A percentile compares a stretch with the other conserved stretches of the same genome.
Evolutionary conservation across 306 rosid genomes (phyloP).

Genomic region (Astragalus glycyphyllos): DNA sequence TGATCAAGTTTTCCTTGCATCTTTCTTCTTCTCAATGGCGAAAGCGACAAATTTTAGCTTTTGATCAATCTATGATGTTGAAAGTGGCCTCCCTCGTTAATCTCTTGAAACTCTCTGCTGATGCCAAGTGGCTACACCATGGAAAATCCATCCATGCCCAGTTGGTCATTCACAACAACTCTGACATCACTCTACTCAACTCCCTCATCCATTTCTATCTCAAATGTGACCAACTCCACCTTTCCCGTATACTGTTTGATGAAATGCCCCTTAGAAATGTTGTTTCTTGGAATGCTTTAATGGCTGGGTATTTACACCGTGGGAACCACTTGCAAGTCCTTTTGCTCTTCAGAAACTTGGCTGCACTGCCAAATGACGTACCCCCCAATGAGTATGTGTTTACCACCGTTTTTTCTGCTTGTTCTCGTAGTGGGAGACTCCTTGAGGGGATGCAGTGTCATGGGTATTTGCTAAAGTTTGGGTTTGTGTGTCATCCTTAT

Average conservation of each 20-base stretch:
- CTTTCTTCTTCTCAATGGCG: no score
- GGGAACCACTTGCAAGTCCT: slow-evolving; percentile 57
- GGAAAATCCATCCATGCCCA: slow-evolving; percentile 69
- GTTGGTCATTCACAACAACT: slow-evolving; percentile 39
- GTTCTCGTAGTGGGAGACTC: slow-evolving; percentile 57
- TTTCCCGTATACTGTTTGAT: slow-evolving; percentile 61
- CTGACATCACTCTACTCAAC: slow-evolving; percentile 45
- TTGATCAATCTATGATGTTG: no score
- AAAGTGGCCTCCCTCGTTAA: slow-evolving; percentile 30
- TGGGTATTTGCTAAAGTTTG: slow-evolving; percentile 59
- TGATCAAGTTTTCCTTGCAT: no score
- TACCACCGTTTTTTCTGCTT: slow-evolving; percentile 59
- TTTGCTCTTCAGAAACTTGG: slow-evolving; percentile 50
- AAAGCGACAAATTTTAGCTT: no score
- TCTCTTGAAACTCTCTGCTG: slow-evolving; percentile 58
- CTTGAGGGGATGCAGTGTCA: slow-evolving; percentile 72
- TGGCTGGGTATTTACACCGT: slow-evolving; percentile 60
- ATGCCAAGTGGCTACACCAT: slow-evolving; percentile 41
- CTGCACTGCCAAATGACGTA: slow-evolving; percentile 28
- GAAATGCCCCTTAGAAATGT: slow-evolving; percentile 55
- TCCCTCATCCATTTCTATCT: slow-evolving; percentile 56
- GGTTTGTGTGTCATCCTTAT: slow-evolving; percentile 51
- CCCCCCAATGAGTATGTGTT: slow-evolving; percentile 57
- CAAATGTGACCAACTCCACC: slow-evolving; percentile 48
- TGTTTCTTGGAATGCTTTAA: slow-evolving; percentile 64